Evolutionary conservation across 306 rosid genomes (phyloP).

Genomic region (Rosa chinensis): DNA sequence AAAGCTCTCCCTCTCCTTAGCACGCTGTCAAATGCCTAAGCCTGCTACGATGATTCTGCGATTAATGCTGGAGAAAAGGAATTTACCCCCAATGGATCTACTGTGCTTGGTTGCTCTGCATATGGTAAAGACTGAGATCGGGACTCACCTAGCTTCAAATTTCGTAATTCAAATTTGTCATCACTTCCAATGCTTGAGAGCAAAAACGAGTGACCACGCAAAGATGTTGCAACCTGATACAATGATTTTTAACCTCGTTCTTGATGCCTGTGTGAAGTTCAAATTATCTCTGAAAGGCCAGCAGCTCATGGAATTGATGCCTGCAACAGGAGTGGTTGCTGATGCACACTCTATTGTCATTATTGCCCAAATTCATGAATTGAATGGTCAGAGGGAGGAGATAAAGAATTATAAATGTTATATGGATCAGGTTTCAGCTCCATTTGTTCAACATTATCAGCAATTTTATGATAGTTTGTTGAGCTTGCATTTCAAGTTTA

Average conservation of each 20-base stretch:
- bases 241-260: constrained; percentile 70
- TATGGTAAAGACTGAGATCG: constrained; percentile 66
- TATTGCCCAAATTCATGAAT: constrained; percentile 65
- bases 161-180: constrained; percentile 60
- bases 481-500: constrained; percentile 77
- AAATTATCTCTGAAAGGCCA: constrained; percentile 62
- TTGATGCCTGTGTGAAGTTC: constrained; percentile 79
- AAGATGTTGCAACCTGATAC: constrained; percentile 49
- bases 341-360: constrained; percentile 67
- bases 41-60: constrained; percentile 53
- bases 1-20: constrained; percentile 63
- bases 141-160: constrained; percentile 63
- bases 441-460: constrained; percentile 49
- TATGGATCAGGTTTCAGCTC: constrained; percentile 49
- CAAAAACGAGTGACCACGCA: constrained; percentile 33
- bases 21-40: constrained; percentile 63
- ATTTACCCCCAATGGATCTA: constrained; percentile 52
- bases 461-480: constrained; percentile 78
- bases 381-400: constrained; percentile 79
- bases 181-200: constrained; percentile 35
- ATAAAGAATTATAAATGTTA: constrained; percentile 52
- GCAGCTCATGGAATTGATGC: constrained; percentile 57
- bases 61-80: constrained; percentile 48
- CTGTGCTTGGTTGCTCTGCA: constrained; percentile 60
- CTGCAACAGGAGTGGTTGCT: constrained; percentile 50